Base-by-base conservation (phyloP, 805 yeast species). In the Lipomyces kockii region DNA sequence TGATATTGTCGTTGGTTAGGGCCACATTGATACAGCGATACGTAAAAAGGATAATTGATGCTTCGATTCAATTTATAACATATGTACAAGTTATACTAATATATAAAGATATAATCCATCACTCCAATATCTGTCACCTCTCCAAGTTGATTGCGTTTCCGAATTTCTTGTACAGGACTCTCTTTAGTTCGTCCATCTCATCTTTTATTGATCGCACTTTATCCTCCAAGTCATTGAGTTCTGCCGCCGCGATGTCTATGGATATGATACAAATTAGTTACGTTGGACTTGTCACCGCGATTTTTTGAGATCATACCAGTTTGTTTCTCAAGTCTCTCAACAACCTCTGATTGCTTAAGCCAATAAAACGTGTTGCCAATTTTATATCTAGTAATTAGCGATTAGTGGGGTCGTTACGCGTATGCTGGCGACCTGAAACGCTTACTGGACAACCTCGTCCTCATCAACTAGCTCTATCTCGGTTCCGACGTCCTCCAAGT, bases 81-180 rank as follows among this genome's bases (percentile, higher is more conserved):
- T 43, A 43, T 43, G 14, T 43, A 43, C 49, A 43, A n/a, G 49
- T n/a, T n/a, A 43, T n/a, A 7, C 22, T 17, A n/a, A 43, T 43
- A 6, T 43, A 17, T n/a, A 43, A 12, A n/a, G 49, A n/a, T 14
- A 11, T 14, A 11, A 12, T 9, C n/a, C 8, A 17, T 43, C 49
- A 17, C 11, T 51, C 6, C 49, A 29, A 29, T 29, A 43, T 43
- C 22, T 39, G 14, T 66, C 64, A 69, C 46, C 87, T 82, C 76
- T 94, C 99, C 59, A 94, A 80, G 76, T 93, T 93, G 76, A 94
- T 95, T 66, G 91, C 87, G 73, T 85, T 86, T 32, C 98, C 99
- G 76, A 94, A 95, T 77, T 90, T 92, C 20, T 91, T 91, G 75
- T 94, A 95, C 64, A 94, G 81, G n/a, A 82, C 83, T 43, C 85